Percentiles rank a stretch among this genome's conserved stretches.
These are phyloP conservation scores for Pisolithus microcarpus DNA, from an alignment of 768 basidiomycete species.

Conservation along the genomic window DNA sequence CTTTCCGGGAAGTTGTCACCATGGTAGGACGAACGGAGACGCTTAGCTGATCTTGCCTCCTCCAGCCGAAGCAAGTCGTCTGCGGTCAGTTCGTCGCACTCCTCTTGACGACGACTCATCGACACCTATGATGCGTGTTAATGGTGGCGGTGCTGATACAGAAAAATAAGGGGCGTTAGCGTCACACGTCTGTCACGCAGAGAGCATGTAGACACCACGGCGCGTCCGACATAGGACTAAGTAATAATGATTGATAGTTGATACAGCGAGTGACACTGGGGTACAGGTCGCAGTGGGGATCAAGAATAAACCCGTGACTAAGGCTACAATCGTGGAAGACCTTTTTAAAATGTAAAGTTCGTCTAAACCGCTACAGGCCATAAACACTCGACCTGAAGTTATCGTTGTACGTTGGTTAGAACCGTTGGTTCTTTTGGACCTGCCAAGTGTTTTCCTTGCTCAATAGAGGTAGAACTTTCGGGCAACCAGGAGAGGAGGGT, in stretches of 20 bases:
- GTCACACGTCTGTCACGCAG: not conserved
- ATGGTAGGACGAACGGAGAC: constrained; percentile 11
- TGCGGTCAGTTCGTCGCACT: constrained; percentile 24
- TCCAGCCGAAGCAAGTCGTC: constrained; percentile 44
- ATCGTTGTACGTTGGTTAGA: not conserved
- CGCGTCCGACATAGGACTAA: no score
- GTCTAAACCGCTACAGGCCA: no score
- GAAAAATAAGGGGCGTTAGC: not conserved
- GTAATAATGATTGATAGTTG: no score
- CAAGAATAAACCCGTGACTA: no score
- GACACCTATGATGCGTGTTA: no score
- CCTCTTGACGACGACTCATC: constrained; percentile 4
- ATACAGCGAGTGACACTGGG: no score
- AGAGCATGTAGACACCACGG: no score
- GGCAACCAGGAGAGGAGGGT: not conserved
- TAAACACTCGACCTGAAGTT: no score
- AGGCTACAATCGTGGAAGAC: no score
- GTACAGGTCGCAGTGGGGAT: no score
- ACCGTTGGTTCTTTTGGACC: not conserved
- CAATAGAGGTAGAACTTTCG: not conserved
- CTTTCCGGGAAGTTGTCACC: constrained; percentile 1
- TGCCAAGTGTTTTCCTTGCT: not conserved
- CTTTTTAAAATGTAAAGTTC: no score
- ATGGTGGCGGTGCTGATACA: no score
- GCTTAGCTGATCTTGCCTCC: constrained; percentile 38